Conservation (phyloP, 2,329 filamentous ascomycete species). For the Colletotrichum agaves region DNA sequence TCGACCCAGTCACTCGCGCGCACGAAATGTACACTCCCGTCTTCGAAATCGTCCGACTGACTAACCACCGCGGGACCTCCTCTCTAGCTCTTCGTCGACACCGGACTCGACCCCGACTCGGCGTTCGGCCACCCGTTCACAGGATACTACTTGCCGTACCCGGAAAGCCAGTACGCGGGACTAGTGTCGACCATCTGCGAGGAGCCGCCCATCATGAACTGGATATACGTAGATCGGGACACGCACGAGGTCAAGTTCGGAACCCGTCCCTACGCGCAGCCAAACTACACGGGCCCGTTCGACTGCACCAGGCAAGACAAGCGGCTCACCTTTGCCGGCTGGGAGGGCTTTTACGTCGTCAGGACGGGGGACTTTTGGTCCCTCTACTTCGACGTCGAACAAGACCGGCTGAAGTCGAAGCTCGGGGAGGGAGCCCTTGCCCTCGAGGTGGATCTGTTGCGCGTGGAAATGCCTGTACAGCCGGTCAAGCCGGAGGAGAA, state of each 20-base stretch:
- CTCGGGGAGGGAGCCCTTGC: slow-evolving; percentile 59
- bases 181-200: slow-evolving; percentile 61
- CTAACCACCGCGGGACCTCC: neutral
- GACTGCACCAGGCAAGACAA: slow-evolving; percentile 63
- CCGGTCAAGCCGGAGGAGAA: slow-evolving; percentile 10
- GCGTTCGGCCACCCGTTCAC: slow-evolving; percentile 61
- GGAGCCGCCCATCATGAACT: slow-evolving; percentile 61
- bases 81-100: slow-evolving; percentile 58
- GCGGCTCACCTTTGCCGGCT: slow-evolving; percentile 59
- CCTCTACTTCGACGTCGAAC: slow-evolving; percentile 59
- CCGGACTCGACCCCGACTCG: slow-evolving; percentile 43
- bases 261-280: slow-evolving; percentile 53
- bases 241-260: slow-evolving; percentile 60
- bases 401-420: slow-evolving; percentile 56
- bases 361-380: slow-evolving; percentile 57
- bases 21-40: neutral
- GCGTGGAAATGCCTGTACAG: slow-evolving; percentile 57
- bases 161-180: slow-evolving; percentile 58
- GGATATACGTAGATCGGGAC: slow-evolving; percentile 59
- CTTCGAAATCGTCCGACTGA: neutral
- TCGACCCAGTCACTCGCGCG: neutral
- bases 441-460: slow-evolving; percentile 64
- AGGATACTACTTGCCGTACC: slow-evolving; percentile 68
- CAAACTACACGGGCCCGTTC: slow-evolving; percentile 58
- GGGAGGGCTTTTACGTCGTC: slow-evolving; percentile 62